phyloP scores from a whole-genome alignment of 2,329 filamentous ascomycete genomes.

The Ascochyta rabiei region DNA sequence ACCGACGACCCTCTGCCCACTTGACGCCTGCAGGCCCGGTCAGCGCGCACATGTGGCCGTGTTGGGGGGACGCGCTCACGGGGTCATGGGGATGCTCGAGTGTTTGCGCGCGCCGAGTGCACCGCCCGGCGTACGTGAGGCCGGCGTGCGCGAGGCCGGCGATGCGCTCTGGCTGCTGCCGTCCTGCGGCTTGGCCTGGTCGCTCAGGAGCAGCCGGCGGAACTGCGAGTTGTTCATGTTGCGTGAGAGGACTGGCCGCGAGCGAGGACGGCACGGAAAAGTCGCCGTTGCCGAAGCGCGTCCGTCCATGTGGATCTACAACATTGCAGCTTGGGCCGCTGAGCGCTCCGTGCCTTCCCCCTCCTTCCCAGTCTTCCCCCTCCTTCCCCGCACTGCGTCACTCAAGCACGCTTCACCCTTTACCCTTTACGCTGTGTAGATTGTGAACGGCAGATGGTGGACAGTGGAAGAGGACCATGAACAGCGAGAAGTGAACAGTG shows the following conservation, averaged over 20 bases:
- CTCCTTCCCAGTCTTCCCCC: too few species aligned
- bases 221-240: slow-evolving; percentile 96
- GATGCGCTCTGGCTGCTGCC: slow-evolving; percentile 33
- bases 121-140: slow-evolving; percentile 37
- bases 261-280: background rate
- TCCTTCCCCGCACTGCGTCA: slow-evolving; percentile 14
- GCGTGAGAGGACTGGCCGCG: background rate
- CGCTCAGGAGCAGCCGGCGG: slow-evolving; percentile 71
- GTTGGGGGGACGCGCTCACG: slow-evolving; percentile 60
- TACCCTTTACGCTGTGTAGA: background rate
- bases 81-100: slow-evolving; percentile 91
- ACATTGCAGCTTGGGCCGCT: too few species aligned
- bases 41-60: background rate
- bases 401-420: background rate
- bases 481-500: too few species aligned
- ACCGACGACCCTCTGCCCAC: slow-evolving; percentile 57
- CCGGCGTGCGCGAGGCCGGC: slow-evolving; percentile 37
- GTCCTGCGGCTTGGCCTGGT: slow-evolving; percentile 50
- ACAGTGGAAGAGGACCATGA: too few species aligned
- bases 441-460: too few species aligned
- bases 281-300: slow-evolving; percentile 3
- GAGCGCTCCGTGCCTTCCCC: slow-evolving; percentile 6
- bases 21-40: slow-evolving; percentile 62
- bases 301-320: background rate
- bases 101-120: slow-evolving; percentile 77